Evolutionary conservation across 1,284 basidiomycete genomes (phyloP).

Genomic region (Leccinum fallax): DNA sequence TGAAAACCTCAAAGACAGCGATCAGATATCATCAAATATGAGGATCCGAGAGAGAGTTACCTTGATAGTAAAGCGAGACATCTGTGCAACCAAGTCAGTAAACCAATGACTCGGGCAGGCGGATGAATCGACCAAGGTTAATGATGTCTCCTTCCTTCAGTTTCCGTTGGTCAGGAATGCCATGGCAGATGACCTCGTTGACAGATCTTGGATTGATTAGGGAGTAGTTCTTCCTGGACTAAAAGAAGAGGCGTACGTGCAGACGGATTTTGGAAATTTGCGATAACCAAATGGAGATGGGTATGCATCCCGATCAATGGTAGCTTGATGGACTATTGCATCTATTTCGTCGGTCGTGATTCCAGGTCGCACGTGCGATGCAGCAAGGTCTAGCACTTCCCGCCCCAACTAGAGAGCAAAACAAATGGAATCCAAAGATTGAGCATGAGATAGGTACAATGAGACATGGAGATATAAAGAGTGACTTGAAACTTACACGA

Average conservation of each 20-base stretch:
- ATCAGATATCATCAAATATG: background rate
- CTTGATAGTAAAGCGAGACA: slow-evolving; percentile 69
- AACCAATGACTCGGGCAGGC: slow-evolving; percentile 1
- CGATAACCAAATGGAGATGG: slow-evolving; percentile 95
- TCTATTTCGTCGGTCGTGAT: slow-evolving; percentile 97
- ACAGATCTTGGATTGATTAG: slow-evolving; percentile 60
- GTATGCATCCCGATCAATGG: slow-evolving; percentile 90
- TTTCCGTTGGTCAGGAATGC: slow-evolving; percentile 89
- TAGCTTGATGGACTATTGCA: slow-evolving; percentile 92
- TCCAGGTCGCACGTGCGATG: slow-evolving; percentile 83
- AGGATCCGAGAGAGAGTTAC: slow-evolving; percentile 34
- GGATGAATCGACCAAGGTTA: slow-evolving; percentile 68
- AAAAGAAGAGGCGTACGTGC: slow-evolving; percentile 66
- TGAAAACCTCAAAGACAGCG: slow-evolving; percentile 66
- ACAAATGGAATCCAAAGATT: background rate
- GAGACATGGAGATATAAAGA: background rate
- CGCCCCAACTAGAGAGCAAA: slow-evolving; percentile 67
- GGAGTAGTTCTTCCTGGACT: slow-evolving; percentile 3
- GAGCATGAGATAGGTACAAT: background rate
- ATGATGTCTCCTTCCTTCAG: slow-evolving; percentile 91
- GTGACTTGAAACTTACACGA: slow-evolving; percentile 51
- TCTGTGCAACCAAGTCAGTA: slow-evolving; percentile 42
- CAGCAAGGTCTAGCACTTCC: slow-evolving; percentile 91
- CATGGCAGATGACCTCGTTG: slow-evolving; percentile 98
- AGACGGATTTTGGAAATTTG: slow-evolving; percentile 93